phyloP scores from a whole-genome alignment of 345 rosid genomes.

The Eucalyptus victrix region DNA sequence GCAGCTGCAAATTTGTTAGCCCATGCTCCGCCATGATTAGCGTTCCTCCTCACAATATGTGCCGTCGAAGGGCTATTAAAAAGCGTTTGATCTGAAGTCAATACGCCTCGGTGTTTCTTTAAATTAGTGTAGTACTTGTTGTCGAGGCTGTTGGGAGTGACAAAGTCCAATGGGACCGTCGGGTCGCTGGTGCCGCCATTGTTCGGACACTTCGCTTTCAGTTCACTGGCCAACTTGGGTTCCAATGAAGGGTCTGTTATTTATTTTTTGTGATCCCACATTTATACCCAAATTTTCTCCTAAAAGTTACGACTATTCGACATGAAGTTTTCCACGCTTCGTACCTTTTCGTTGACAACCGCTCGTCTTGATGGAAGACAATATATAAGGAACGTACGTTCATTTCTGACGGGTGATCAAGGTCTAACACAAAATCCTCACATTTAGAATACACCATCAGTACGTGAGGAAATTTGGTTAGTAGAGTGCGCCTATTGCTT shows the following conservation, averaged over 20 bases:
- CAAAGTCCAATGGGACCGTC: neutral
- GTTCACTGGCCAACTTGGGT: neutral
- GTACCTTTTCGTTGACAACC: no score
- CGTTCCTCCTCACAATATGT: neutral
- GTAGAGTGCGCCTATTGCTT: no score
- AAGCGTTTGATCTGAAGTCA: neutral
- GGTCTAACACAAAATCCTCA: no score
- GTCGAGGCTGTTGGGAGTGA: neutral
- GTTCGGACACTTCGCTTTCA: neutral
- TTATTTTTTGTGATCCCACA: no score
- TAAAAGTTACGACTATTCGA: no score
- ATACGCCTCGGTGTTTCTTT: neutral
- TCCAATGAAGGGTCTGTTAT: constrained; percentile 5
- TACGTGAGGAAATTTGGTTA: no score
- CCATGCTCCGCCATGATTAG: neutral
- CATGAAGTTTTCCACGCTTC: no score
- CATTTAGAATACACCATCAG: no score
- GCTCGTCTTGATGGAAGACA: no score
- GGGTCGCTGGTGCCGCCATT: neutral
- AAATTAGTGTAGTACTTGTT: neutral
- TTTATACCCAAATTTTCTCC: no score
- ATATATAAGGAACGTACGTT: no score
- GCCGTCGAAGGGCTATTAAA: neutral
- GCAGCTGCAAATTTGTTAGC: constrained; percentile 1
- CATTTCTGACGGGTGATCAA: no score